Conservation (phyloP, 2,329 filamentous ascomycete genomes). For the Dendrostoma leiphaemia region DNA sequence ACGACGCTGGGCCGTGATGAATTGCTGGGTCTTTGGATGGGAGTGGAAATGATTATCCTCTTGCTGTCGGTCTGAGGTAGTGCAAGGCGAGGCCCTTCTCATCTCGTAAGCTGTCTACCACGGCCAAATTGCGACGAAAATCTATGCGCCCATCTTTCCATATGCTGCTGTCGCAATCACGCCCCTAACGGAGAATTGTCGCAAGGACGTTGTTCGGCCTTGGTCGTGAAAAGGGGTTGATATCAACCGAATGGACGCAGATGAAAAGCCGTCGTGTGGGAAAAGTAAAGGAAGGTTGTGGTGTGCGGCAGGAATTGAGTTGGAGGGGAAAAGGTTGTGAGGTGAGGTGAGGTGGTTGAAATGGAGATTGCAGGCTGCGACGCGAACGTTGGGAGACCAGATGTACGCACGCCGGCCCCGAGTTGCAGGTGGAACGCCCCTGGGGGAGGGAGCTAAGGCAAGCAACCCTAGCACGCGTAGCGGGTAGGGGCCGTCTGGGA, state of each 20-base stretch:
- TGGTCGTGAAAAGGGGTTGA: neutral
- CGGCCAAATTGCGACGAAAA: slow-evolving; percentile 9
- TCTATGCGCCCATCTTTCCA: slow-evolving; percentile 18
- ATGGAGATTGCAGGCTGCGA: slow-evolving; percentile 5
- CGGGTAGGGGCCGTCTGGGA: too few species aligned
- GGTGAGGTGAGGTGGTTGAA: slow-evolving; percentile 6
- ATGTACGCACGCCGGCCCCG: too few species aligned
- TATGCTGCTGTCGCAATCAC: neutral
- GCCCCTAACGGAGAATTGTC: neutral
- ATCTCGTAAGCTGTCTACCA: slow-evolving; percentile 13
- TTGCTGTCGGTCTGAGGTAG: neutral
- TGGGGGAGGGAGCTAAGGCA: slow-evolving; percentile 5
- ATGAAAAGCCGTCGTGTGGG: neutral
- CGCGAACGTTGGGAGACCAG: too few species aligned
- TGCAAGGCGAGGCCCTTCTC: slow-evolving; percentile 6
- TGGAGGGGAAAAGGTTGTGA: slow-evolving; percentile 3
- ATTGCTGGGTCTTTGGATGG: neutral
- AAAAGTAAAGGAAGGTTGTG: neutral
- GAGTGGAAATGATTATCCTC: too few species aligned
- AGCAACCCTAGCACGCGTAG: neutral
- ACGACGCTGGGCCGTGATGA: neutral
- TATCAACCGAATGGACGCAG: too few species aligned
- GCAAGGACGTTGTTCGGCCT: neutral
- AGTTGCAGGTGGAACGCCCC: slow-evolving; percentile 3
- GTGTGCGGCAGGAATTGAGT: neutral